phyloP scores from a whole-genome alignment of 2,329 filamentous ascomycete species.

The Didymella keratinophila region DNA sequence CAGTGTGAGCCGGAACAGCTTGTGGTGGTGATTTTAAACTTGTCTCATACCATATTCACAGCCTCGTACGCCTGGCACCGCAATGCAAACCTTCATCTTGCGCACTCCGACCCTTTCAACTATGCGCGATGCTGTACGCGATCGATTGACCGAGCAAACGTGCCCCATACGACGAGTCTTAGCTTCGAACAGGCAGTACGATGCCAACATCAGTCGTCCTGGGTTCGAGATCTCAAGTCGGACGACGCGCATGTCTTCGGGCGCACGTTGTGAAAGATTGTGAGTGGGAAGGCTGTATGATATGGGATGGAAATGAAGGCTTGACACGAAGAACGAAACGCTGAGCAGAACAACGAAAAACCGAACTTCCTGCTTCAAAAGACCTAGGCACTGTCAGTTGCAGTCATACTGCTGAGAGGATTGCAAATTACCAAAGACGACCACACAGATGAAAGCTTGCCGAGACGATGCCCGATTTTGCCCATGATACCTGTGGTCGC shows the following conservation, averaged over 20 bases:
- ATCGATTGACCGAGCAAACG: not conserved
- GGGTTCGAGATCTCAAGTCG: not conserved
- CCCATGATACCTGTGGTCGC: not conserved
- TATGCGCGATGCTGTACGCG: not conserved
- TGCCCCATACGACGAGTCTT: not conserved
- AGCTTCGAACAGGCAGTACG: not conserved
- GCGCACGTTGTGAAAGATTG: not conserved
- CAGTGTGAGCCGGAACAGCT: not conserved
- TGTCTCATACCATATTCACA: too few species aligned
- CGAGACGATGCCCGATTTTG: not conserved
- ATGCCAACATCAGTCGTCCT: not conserved
- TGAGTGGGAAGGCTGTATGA: not conserved
- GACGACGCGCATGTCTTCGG: not conserved
- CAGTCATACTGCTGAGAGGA: not conserved
- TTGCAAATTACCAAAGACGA: not conserved
- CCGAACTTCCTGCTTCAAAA: not conserved
- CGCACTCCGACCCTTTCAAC: not conserved
- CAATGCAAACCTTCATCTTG: not conserved
- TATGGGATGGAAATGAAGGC: too few species aligned
- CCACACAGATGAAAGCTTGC: not conserved
- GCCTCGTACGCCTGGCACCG: too few species aligned
- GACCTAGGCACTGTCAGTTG: not conserved
- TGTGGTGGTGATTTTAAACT: not conserved
- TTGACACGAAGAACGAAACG: too few species aligned
- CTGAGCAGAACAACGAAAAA: too few species aligned